Evolutionary conservation across 1,284 basidiomycete species (phyloP).

Genomic region (Earliella scabrosa): DNA sequence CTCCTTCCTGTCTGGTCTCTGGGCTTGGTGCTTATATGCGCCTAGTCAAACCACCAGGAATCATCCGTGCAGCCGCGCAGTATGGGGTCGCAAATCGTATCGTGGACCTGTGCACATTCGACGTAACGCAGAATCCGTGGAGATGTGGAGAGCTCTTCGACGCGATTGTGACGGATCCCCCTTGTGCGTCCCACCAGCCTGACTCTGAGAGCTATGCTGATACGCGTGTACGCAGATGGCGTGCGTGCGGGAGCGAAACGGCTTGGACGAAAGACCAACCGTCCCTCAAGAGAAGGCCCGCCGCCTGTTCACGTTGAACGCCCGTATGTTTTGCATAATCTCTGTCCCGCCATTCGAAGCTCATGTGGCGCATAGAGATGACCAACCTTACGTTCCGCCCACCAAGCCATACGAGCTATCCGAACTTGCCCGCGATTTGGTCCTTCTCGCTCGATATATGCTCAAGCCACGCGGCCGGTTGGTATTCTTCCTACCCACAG

Average conservation of each 20-base stretch:
- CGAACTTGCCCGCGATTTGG: conserved; percentile 80
- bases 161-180: conserved; percentile 93
- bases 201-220: too few species aligned
- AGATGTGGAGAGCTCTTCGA: conserved; percentile 90
- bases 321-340: too few species aligned
- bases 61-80: conserved; percentile 82
- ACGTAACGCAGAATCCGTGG: conserved; percentile 90
- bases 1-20: not conserved
- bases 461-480: conserved; percentile 87
- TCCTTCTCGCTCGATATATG: conserved; percentile 83
- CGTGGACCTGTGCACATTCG: conserved; percentile 88
- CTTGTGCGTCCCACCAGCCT: conserved; percentile 58
- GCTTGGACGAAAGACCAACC: conserved; percentile 72
- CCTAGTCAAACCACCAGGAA: conserved; percentile 62
- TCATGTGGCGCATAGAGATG: conserved; percentile 41
- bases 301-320: conserved; percentile 20
- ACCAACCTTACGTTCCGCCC: conserved; percentile 81
- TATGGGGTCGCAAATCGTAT: conserved; percentile 83
- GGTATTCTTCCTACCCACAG: conserved; percentile 95
- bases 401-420: conserved; percentile 95
- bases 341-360: too few species aligned
- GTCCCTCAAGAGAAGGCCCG: conserved; percentile 33
- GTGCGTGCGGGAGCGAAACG: conserved; percentile 97
- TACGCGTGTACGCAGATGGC: conserved; percentile 63
- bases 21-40: too few species aligned